These are phyloP conservation scores for Chamaenerion angustifolium DNA, from an alignment of 345 rosid species.

Conservation along the genomic window DNA sequence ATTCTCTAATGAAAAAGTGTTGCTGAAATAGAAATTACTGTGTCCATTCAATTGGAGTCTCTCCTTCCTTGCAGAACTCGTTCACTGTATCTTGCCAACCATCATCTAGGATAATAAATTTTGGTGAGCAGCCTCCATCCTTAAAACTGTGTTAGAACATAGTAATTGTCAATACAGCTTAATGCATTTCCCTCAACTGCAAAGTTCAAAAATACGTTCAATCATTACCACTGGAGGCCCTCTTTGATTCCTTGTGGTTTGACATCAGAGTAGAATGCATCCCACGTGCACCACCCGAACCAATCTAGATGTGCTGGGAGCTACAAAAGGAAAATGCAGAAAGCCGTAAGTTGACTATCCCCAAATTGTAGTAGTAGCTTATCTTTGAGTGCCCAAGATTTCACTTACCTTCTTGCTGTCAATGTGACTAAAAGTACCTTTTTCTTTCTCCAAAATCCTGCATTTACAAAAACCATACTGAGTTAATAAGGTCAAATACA, in stretches of 20 bases:
- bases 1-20: not conserved
- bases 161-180: no score
- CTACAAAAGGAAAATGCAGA: slow-evolving; percentile 12
- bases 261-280: slow-evolving; percentile 48
- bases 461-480: not conserved
- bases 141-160: slow-evolving; percentile 18
- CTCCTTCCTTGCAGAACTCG: slow-evolving; percentile 25
- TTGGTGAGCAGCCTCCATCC: slow-evolving; percentile 44
- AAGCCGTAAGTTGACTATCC: not conserved
- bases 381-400: not conserved
- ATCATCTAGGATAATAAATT: slow-evolving; percentile 51
- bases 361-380: not conserved
- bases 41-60: slow-evolving; percentile 21
- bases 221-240: slow-evolving; percentile 41
- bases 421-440: slow-evolving; percentile 39
- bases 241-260: slow-evolving; percentile 40
- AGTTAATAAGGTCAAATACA: not conserved
- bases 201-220: not conserved
- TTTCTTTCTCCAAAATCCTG: slow-evolving; percentile 45
- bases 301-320: slow-evolving; percentile 45
- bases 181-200: not conserved
- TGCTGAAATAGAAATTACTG: slow-evolving; percentile 17
- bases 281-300: slow-evolving; percentile 84
- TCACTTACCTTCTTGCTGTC: slow-evolving; percentile 38
- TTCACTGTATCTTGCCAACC: slow-evolving; percentile 50